These are phyloP conservation scores for Panellus pusillus DNA, from an alignment of 768 basidiomycete species.

Conservation along the genomic window DNA sequence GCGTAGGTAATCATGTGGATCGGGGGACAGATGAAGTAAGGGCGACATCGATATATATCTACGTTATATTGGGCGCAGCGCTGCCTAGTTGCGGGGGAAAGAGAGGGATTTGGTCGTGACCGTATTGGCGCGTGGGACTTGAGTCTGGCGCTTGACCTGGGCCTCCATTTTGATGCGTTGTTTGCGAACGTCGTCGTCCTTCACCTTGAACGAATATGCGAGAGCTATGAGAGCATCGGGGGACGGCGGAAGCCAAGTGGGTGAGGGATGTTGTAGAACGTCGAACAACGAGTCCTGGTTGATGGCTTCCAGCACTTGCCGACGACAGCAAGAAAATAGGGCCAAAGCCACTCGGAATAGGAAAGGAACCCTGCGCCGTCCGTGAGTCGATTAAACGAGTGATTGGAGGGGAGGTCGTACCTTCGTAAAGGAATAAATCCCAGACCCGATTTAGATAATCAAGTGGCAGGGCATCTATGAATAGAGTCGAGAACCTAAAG, in stretches of 20 bases:
- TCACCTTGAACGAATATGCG: slow-evolving; percentile 64
- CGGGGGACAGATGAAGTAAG: neutral
- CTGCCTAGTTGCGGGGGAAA: slow-evolving; percentile 21
- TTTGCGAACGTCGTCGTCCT: slow-evolving; percentile 78
- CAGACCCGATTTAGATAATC: slow-evolving; percentile 73
- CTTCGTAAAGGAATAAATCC: slow-evolving; percentile 83
- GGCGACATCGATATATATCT: slow-evolving; percentile 3
- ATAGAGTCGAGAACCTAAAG: slow-evolving; percentile 70
- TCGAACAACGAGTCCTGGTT: slow-evolving; percentile 48
- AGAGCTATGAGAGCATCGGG: slow-evolving; percentile 66
- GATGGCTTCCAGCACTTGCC: slow-evolving; percentile 51
- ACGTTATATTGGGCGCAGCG: neutral
- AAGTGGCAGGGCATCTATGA: slow-evolving; percentile 63
- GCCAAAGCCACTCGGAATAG: slow-evolving; percentile 74
- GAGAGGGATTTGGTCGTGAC: slow-evolving; percentile 26
- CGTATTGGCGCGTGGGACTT: slow-evolving; percentile 33
- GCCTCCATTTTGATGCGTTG: slow-evolving; percentile 74
- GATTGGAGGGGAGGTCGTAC: slow-evolving; percentile 36
- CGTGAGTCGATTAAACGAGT: neutral
- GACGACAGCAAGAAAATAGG: slow-evolving; percentile 59
- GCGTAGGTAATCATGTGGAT: slow-evolving; percentile 3
- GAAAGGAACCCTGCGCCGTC: slow-evolving; percentile 56
- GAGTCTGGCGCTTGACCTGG: slow-evolving; percentile 64
- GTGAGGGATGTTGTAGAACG: slow-evolving; percentile 51
- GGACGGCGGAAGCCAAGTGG: slow-evolving; percentile 52